Base-by-base conservation (phyloP, 192 early-diverging fungal species). In the Allomyces javanicus region DNA sequence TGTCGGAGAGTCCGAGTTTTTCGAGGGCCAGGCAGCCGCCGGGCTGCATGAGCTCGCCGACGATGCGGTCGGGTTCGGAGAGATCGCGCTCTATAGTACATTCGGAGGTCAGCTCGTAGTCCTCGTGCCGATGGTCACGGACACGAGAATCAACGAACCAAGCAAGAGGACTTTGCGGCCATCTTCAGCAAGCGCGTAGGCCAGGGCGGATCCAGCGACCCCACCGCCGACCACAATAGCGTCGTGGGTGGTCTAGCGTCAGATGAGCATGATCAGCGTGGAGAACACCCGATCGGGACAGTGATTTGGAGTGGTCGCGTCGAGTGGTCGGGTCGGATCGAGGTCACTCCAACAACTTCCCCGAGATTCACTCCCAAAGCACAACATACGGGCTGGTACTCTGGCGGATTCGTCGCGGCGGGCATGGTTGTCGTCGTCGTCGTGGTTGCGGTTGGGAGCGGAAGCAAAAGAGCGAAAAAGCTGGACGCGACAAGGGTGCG, bases 21-120 rank as follows among this genome's bases (percentile, higher is more conserved):
- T 82, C 74, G 27, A 99, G 75, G 23, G 92, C 90, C 68, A 85
- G 80, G 64, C 90, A 81, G 64, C 96, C 96, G 10, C 93, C 87
- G 19, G 96, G 96, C 74, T 99, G 96, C 73, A 99, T 78, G 33
- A 96, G 76, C 74, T 99, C 96, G 27, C 96, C 96, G 24, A 99
- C 96, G 68, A 99, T 96, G 61, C 96, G 88, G 76, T 99, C 93
- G 3, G 96, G 96, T 72, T 96, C 90, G 67, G 63, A 79, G 82
- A 92, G 83, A 73, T 91, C 93, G 67, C 93, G 79, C 71, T 99
- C 96, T 67, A 76, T 7, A 19, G 23, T 67, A 14, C 17, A 25
- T 26, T 1, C 23, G 33, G 19, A 27, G 19, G 22, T 33, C 63
- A 58, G 77, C 66, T 24, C 5, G 21, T 2, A 12, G 1, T 6